Conservation (phyloP, 306 rosid genomes). For the Amphicarpaea edgeworthii region DNA sequence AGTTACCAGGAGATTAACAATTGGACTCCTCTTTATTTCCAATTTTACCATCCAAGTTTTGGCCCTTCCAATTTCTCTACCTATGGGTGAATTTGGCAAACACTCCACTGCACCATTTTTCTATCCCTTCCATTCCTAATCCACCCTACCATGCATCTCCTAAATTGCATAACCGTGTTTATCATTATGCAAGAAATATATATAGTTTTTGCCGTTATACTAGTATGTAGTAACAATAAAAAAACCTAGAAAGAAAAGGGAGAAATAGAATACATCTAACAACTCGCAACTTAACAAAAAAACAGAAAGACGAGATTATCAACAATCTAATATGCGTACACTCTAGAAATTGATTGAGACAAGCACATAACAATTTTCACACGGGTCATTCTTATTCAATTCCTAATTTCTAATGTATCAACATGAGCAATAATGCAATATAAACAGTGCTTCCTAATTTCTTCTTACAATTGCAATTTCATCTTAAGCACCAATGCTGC, state of each 20-base stretch:
- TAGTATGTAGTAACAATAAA: neutral
- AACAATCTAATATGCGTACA: neutral
- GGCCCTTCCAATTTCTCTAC: constrained; percentile 9
- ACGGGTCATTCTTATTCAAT: constrained; percentile 14
- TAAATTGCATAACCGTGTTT: neutral
- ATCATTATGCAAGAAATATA: constrained; percentile 2
- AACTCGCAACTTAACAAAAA: neutral
- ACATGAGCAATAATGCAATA: neutral
- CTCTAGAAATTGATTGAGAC: neutral
- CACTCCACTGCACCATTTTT: neutral
- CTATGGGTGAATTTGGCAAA: neutral
- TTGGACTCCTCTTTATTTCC: neutral
- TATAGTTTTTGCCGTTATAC: neutral
- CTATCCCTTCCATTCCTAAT: neutral
- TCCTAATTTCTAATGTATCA: neutral
- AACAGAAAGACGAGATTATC: neutral
- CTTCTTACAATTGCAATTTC: constrained; percentile 6
- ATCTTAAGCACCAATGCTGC: constrained; percentile 11
- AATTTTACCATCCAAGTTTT: neutral
- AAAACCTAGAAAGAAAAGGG: neutral
- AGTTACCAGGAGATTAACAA: neutral
- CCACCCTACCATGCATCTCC: neutral
- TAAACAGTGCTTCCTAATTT: neutral
- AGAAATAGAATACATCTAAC: neutral
- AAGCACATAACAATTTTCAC: constrained; percentile 9